A percentile compares a stretch with the other conserved stretches of the same genome.
Conservation (phyloP, 805 yeast species). For the Metschnikowia kofuensis region DNA sequence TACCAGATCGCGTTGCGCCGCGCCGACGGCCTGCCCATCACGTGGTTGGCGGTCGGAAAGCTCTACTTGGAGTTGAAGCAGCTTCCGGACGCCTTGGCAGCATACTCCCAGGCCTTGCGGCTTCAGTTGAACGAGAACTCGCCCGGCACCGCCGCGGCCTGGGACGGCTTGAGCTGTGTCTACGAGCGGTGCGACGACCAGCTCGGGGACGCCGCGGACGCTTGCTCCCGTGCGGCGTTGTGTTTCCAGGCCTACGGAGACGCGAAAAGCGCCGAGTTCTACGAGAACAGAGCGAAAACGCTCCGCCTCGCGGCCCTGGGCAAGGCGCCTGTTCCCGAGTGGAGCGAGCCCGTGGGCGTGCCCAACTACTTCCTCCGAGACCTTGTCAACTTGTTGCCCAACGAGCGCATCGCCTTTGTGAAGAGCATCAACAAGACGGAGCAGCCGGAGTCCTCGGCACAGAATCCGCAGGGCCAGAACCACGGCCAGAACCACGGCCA, state of each 20-base stretch:
- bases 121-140: constrained; percentile 47
- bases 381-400: constrained; percentile 40
- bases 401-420: constrained; percentile 38
- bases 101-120: constrained; percentile 63
- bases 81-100: constrained; percentile 62
- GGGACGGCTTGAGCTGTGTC: constrained; percentile 64
- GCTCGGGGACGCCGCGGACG: constrained; percentile 57
- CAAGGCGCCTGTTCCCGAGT: constrained; percentile 43
- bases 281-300: constrained; percentile 44
- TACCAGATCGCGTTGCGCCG: constrained; percentile 53
- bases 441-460: constrained; percentile 2
- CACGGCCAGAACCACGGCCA: no score
- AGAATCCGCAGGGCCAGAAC: neutral
- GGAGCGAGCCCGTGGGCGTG: constrained; percentile 47
- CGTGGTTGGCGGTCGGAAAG: constrained; percentile 67
- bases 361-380: constrained; percentile 43
- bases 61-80: constrained; percentile 58
- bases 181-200: constrained; percentile 64
- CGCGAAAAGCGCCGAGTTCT: constrained; percentile 35
- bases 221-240: constrained; percentile 49
- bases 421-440: constrained; percentile 23
- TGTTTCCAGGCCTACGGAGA: constrained; percentile 50
- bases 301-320: constrained; percentile 43
- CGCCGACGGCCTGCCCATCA: constrained; percentile 52
- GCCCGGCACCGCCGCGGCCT: constrained; percentile 52